Evolutionary conservation across 768 basidiomycete species (phyloP).

Genomic region (Tubosaeta brunneosetosa): DNA sequence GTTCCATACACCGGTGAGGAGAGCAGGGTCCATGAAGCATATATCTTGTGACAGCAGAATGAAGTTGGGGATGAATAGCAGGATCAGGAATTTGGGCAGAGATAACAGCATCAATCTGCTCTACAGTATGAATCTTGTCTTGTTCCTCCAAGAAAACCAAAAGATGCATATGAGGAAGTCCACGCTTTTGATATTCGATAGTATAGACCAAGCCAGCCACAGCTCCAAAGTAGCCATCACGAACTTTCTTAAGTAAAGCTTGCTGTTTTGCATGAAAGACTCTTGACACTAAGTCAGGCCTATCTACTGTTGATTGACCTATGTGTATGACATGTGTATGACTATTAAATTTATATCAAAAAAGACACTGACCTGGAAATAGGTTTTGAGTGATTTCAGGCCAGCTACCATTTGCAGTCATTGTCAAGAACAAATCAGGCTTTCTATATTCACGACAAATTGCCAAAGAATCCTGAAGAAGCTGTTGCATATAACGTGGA

Average conservation of each 20-base stretch:
- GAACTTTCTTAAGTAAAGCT: slow-evolving; percentile 34
- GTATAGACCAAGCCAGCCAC: slow-evolving; percentile 35
- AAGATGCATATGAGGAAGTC: slow-evolving; percentile 52
- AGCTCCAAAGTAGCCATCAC: slow-evolving; percentile 32
- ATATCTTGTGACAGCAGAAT: background rate
- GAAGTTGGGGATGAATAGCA: background rate
- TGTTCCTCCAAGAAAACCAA: slow-evolving; percentile 33
- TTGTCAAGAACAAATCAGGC: slow-evolving; percentile 46
- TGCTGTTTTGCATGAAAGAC: slow-evolving; percentile 44
- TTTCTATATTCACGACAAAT: slow-evolving; percentile 34
- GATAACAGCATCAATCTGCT: slow-evolving; percentile 3
- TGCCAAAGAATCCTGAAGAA: slow-evolving; percentile 44
- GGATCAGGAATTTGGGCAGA: slow-evolving; percentile 1
- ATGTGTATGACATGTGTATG: background rate
- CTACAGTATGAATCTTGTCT: background rate
- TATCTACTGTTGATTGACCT: slow-evolving; percentile 36
- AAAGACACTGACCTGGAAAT: slow-evolving; percentile 23
- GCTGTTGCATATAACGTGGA: slow-evolving; percentile 40
- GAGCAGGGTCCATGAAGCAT: slow-evolving; percentile 48
- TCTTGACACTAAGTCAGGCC: slow-evolving; percentile 43
- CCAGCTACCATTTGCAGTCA: slow-evolving; percentile 53
- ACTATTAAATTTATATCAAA: background rate
- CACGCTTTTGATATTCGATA: slow-evolving; percentile 56
- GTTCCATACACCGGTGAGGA: slow-evolving; percentile 34
- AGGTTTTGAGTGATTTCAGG: slow-evolving; percentile 38